These are phyloP conservation scores for Phytophthora quininea DNA, from an alignment of 352 stramenopile species.

Conservation along the genomic window DNA sequence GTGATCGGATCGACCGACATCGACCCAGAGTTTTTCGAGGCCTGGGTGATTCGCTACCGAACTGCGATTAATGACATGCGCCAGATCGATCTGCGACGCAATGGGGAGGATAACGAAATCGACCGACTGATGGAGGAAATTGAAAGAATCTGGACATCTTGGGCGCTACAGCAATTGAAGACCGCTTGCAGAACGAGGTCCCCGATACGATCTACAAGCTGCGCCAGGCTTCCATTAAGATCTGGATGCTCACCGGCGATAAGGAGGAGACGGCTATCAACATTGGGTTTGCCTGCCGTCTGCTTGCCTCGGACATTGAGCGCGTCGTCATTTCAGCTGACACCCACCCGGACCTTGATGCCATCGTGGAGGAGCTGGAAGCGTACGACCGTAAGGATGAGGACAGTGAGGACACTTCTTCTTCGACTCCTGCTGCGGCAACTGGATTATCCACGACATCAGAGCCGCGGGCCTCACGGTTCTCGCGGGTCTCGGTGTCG, in stretches of 20 bases:
- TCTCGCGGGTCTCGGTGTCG: too few relatives aligned
- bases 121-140: constrained; percentile 79
- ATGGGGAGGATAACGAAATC: constrained; percentile 66
- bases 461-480: too few relatives aligned
- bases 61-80: constrained; percentile 65
- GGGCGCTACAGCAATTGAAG: constrained; percentile 93
- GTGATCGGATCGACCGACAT: constrained; percentile 81
- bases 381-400: too few relatives aligned
- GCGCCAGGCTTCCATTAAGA: constrained; percentile 85
- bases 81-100: constrained; percentile 82
- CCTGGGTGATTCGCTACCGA: neutral
- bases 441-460: too few relatives aligned
- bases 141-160: constrained; percentile 83
- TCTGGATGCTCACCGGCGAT: constrained; percentile 95
- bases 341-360: constrained; percentile 56
- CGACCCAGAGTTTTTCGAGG: too few relatives aligned
- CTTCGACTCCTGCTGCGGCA: too few relatives aligned
- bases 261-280: constrained; percentile 96
- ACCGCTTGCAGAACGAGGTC: constrained; percentile 93
- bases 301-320: constrained; percentile 90
- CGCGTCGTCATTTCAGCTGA: constrained; percentile 72
- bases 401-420: too few relatives aligned
- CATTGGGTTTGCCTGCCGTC: constrained; percentile 90
- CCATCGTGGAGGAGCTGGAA: constrained; percentile 43
- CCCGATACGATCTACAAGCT: constrained; percentile 87